These are phyloP conservation scores for Microglena sp. DNA, from an alignment of 139 green algal species.

Conservation along the genomic window DNA sequence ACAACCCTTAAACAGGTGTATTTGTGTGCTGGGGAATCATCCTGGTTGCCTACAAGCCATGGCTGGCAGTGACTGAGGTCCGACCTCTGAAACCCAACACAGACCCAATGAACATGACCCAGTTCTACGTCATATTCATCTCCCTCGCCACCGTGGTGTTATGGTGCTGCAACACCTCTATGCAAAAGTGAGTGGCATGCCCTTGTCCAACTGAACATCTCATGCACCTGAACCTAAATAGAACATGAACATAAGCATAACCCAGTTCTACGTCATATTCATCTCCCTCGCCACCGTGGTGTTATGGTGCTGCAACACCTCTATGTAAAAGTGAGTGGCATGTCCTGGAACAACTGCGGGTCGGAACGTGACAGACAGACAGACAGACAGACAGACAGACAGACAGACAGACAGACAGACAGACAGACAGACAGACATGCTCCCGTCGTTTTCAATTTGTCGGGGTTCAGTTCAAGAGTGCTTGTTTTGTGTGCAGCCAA, in stretches of 20 bases:
- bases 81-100: slow-evolving; percentile 43
- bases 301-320: slow-evolving; percentile 57
- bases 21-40: slow-evolving; percentile 48
- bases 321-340: slow-evolving; percentile 26
- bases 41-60: slow-evolving; percentile 34
- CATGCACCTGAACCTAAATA: too few species aligned
- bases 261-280: slow-evolving; percentile 51
- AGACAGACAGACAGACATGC: too few species aligned
- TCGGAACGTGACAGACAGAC: too few species aligned
- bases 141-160: slow-evolving; percentile 43
- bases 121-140: slow-evolving; percentile 54
- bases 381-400: too few species aligned
- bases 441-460: too few species aligned
- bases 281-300: slow-evolving; percentile 46
- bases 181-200: slow-evolving; percentile 17
- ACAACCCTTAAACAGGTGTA: too few species aligned
- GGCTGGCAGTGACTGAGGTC: slow-evolving; percentile 31
- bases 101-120: slow-evolving; percentile 46
- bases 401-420: too few species aligned
- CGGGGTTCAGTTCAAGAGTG: too few species aligned
- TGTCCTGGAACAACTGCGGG: too few species aligned
- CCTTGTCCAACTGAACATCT: neutral
- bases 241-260: slow-evolving; percentile 42
- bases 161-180: slow-evolving; percentile 55
- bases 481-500: too few species aligned